These are phyloP conservation scores for Ophiostoma perfectum DNA, from an alignment of 2,329 filamentous ascomycete species.

Conservation along the genomic window DNA sequence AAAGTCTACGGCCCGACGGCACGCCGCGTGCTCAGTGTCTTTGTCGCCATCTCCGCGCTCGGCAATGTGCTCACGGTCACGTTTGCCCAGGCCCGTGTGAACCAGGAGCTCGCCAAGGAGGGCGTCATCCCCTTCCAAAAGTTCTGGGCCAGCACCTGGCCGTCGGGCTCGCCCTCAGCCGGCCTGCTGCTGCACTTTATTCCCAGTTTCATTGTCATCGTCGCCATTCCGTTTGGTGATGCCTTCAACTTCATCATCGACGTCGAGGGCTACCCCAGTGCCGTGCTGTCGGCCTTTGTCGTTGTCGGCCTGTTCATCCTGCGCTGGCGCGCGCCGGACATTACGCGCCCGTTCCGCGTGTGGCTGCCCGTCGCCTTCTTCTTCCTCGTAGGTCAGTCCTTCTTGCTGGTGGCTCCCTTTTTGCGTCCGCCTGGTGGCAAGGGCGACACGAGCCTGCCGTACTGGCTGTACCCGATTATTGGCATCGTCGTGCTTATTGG, in stretches of 20 bases:
- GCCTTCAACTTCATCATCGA: constrained; percentile 60
- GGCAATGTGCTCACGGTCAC: constrained; percentile 60
- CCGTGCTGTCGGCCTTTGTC: constrained; percentile 52
- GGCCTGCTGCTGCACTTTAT: constrained; percentile 59
- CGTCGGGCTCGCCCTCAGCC: constrained; percentile 59
- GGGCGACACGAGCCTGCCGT: constrained; percentile 35
- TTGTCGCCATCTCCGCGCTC: constrained; percentile 56
- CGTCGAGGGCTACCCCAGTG: constrained; percentile 37
- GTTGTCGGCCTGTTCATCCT: constrained; percentile 36
- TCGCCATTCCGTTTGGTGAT: constrained; percentile 37
- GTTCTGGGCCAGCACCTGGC: constrained; percentile 60
- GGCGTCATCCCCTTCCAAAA: constrained; percentile 58
- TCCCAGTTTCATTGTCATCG: constrained; percentile 54
- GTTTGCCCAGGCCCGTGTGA: constrained; percentile 62
- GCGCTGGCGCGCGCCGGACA: constrained; percentile 39
- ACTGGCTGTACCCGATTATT: constrained; percentile 41
- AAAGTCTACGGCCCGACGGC: constrained; percentile 56
- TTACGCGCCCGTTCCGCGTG: constrained; percentile 51
- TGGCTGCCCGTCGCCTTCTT: constrained; percentile 48
- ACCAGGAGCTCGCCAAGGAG: constrained; percentile 62
- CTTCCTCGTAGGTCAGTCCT: constrained; percentile 38
- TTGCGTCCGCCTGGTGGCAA: constrained; percentile 45
- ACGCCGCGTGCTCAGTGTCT: constrained; percentile 53
- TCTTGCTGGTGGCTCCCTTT: constrained; percentile 40
- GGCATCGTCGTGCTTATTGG: constrained; percentile 37